Base-by-base conservation (phyloP, 352 stramenopile genomes). In the Saprolegnia diclina region DNA sequence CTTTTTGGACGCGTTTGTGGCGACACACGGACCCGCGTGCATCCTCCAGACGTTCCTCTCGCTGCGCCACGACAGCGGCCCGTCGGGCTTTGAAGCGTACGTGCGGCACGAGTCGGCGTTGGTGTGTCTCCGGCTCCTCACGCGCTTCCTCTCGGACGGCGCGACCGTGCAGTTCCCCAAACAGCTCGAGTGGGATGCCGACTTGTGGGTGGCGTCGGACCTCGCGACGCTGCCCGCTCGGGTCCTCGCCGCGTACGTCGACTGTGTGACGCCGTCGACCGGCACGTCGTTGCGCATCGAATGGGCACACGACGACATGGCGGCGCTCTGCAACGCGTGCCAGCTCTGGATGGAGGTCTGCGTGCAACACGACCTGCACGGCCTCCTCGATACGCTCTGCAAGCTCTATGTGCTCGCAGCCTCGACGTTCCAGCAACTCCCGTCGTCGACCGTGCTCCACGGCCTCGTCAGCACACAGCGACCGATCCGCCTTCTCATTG, bases 11-110 rank as follows among this genome's bases (percentile, higher is more conserved):
- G 35, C 63, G 29, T 69, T 69, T 62, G 46, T 63, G 29, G 24
- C 46, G 9, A 62, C 63, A 13, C 29, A 62, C 22, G 63, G 63
- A 9, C 63, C 63, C 18, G 45, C 45, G n/a, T 69, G 63, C 32
- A 69, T 69, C 35, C 42, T 69, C 19, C 22, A 59, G 11, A 5
- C 35, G 32, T 38, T 69, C n/a, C 29, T 69, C 6, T 44, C 63
- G 5, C 9, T 45, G 9, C 24, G 6, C 32, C 9, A 3, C 35
- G 40, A 11, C 18, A 21, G 19, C 6, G 50, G 38, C 10, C 9
- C 21, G 4, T 57, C 26, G 24, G 22, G 11, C 19, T 69, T 69
- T 42, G 45, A 38, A 16, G 22, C 26, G 5, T 69, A 69, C 63
- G 14, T 69, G 10, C 45, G 13, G 18, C 21, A 69, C 13, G 45